These are phyloP conservation scores for Chlorella sp. DNA, from an alignment of 139 green algal genomes.

Conservation along the genomic window DNA sequence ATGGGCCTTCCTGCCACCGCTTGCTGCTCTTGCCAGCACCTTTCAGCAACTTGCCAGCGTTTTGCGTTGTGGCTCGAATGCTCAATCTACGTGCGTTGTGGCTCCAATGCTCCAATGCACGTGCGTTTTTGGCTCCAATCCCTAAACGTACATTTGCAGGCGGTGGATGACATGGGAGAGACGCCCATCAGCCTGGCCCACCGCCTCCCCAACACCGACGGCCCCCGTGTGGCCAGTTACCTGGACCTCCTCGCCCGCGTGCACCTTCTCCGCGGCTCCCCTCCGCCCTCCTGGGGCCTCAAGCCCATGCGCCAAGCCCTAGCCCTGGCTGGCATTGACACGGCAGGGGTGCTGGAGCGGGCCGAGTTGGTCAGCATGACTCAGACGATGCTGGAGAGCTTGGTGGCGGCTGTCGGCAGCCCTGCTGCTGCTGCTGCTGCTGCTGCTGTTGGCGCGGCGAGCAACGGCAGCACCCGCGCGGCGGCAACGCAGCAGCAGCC, in stretches of 20 bases:
- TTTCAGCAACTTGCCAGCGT: too few relatives aligned
- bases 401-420: neutral
- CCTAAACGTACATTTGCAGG: too few relatives aligned
- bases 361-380: constrained; percentile 11
- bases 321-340: constrained; percentile 11
- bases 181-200: constrained; percentile 26
- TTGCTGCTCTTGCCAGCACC: too few relatives aligned
- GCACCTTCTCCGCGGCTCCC: neutral
- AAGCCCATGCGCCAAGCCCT: constrained; percentile 10
- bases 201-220: neutral
- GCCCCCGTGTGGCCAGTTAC: neutral
- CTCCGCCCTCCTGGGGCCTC: neutral
- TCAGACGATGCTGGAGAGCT: neutral
- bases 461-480: too few relatives aligned
- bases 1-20: too few relatives aligned
- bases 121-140: too few relatives aligned
- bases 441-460: too few relatives aligned
- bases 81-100: too few relatives aligned
- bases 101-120: too few relatives aligned
- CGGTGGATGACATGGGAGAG: constrained; percentile 28
- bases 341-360: constrained; percentile 17
- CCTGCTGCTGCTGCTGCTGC: too few relatives aligned
- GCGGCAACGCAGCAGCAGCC: too few relatives aligned
- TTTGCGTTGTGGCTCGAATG: too few relatives aligned
- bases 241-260: constrained; percentile 15